Evolutionary conservation across 768 basidiomycete species (phyloP), one percentile per base, ranked within the genome.

Genomic region (Asterophora lycoperdoides): DNA sequence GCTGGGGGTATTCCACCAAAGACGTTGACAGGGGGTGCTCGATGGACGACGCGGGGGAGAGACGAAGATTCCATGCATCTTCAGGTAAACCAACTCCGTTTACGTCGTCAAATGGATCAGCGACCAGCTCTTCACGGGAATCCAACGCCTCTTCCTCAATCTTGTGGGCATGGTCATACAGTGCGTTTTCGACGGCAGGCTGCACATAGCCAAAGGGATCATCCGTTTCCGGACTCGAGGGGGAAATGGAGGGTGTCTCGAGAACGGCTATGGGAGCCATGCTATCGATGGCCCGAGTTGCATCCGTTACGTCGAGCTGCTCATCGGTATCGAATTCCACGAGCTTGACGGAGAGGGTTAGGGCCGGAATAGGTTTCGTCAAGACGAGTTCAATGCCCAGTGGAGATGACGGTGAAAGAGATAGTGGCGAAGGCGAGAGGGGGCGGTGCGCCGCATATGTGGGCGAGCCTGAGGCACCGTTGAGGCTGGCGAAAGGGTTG

Each of bases 61-160:
- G 17, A 28, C 15, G 17, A 11, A 23, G 32, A 6, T 34, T 26
- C 33, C 34, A 43, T 15, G 14, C 39, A n/a, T 41, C 38, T 5
- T 20, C 18, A 28, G 48, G 5, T 41, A 28, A 29, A 5, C 8
- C 28, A 5, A 52, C 17, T 5, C 47, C 54, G 45, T 56, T 20
- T 1, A 44, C 19, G 36, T 52, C 54, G 34, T 56, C 51, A 18
- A 56, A 56, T 3, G 54, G 54, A 17, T 52, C 51, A 14, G 48
- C 37, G 41, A 40, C 40, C 9, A 26, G 17, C 19, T 48, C 35
- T 28, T 13, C 44, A 38, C 18, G 37, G 6, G 17, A 5, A 9
- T 38, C 37, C 17, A 19, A 17, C 37, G 37, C 2, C 37, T 38
- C 37, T 38, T 5, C 8, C 8, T 15, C 9, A 17, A 7, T 18